Evolutionary conservation across 768 basidiomycete genomes (phyloP), one percentile per base, ranked within the genome.

Genomic region (Boletus sp.): DNA sequence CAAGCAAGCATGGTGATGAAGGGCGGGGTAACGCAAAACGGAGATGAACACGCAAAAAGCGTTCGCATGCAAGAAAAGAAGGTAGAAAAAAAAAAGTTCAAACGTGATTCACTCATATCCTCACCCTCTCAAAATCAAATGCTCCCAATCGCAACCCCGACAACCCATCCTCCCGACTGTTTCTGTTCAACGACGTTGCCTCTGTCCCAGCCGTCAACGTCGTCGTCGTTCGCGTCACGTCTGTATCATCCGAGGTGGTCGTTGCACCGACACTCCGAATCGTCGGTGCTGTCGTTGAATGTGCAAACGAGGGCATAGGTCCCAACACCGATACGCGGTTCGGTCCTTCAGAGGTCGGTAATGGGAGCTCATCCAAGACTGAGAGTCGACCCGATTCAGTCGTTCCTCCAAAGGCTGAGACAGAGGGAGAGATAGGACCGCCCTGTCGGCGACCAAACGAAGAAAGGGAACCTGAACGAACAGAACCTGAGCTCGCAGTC

Each of bases 391-490:
- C 56, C 6, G 61, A 62, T 27, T 55, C 68, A 29, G 19, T n/a
- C 2, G 35, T 51, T 14, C 54, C 53, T 33, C 81, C 80, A 61
- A 84, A 81, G 0, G 78, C 79, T 0, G 82, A 83, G 44, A 79
- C 55, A 0, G 79, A 73, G 32, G 82, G 83, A 3, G 82, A 82
- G 34, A 75, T 62, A 7, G 70, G 62, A 10, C 57, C 65, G 32
- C 55, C 60, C 32, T 68, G 70, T 44, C 67, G 71, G 25, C 80
- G 76, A n/a, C 77, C 79, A 55, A 82, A 79, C 0, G 79, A 79
- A 1, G 81, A 79, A 46, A 86, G 67, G 47, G 84, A 86, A 21
- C 75, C 76, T 2, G 80, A 77, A 51, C 77, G 77, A 0, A 76
- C 62, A 29, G 75, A 75, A 19, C 68, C 70, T 30, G 76, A 78